Base-by-base conservation (phyloP, 305 asterid genomes). In the Rubia balearica region DNA sequence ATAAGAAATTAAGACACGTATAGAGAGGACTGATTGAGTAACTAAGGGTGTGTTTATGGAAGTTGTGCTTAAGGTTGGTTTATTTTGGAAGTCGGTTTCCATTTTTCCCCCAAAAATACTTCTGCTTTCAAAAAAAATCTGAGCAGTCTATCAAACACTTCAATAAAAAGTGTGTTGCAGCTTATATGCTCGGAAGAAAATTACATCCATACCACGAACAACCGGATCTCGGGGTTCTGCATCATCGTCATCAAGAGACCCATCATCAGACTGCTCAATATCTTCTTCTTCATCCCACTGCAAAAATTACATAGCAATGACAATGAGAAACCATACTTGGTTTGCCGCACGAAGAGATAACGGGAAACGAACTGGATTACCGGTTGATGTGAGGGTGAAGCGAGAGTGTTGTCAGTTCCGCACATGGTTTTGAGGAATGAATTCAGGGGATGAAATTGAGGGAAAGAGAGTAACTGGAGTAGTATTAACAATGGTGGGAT, bases 251-350 rank as follows among this genome's bases (percentile, higher is more conserved):
- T 95, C 99, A 74, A 89, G 87, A 61, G 87, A 80, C 65, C 86
- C 97, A 77, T 94, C 99, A 71, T 92, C 99, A 86, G 97, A 85
- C 88, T 87, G 97, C 82, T 77, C 94, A 73, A 90, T 84, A 83
- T 95, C 98, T 74, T 95, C 92, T 74, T 95, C 92, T 75, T 88
- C 99, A 73, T 88, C 98, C 99, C 99, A 95, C 98, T 91, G 91
- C 71, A 77, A 74, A 75, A 73, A 70, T 57, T 22, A 71, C 48
- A 80, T 67, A 45, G 42, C n/a, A n/a, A n/a, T n/a, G n/a, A n/a
- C 73, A 74, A 82, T 72, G 82, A 74, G 77, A 83, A 76, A 67
- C 70, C 61, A 33, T 68, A 22, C 63, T 78, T 49, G 56, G 65
- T 70, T 75, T 57, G 48, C 53, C 38, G 38, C 16, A 68, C 70